Evolutionary conservation across 2,329 filamentous ascomycete species (phyloP), one percentile per base, ranked within the genome.

Genomic region (Alternaria incomplexa): DNA sequence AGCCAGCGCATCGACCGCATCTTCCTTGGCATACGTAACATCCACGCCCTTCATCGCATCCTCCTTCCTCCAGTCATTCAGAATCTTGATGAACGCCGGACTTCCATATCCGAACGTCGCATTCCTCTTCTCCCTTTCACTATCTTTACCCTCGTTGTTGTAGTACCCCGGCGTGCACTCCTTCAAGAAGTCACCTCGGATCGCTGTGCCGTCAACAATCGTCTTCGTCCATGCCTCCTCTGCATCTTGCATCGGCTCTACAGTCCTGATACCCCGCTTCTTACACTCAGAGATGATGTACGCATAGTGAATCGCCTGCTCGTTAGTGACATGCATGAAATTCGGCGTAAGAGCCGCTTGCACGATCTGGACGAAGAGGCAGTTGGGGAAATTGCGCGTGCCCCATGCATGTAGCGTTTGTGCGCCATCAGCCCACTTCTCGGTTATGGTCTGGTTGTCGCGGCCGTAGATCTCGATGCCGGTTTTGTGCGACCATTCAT

Each of bases 161-260:
- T 84, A 74, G 66, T 88, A 88, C 12, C 83, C 80, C 0, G 86
- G 86, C n/a, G 85, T 87, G 74, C 87, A 89, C 13, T 83, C 80
- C 6, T 74, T 71, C 20, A 84, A 58, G 8, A 78, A 75, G 3
- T 75, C 77, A 0, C 80, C 79, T 43, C 83, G 80, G 26, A 79
- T 79, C 8, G 74, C 75, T 0, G 83, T 83, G 1, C 80, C 77
- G 54, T 72, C 72, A 68, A 84, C 70, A 46, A 85, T 79, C 52
- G 84, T 79, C 46, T 68, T 66, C 1, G 80, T 76, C 84, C 85
- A 88, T 3, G 73, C 81, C 55, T 86, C 81, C 69, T 86, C 84
- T 0, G 81, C 85, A 23, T 81, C 79, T 4, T 60, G 56, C 0
- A 80, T 83, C 2, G 83, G 80, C 69, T 88, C 85, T 28, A 87